These are phyloP conservation scores for Cercospora canescens DNA, from an alignment of 2,329 filamentous ascomycete species.

Conservation along the genomic window DNA sequence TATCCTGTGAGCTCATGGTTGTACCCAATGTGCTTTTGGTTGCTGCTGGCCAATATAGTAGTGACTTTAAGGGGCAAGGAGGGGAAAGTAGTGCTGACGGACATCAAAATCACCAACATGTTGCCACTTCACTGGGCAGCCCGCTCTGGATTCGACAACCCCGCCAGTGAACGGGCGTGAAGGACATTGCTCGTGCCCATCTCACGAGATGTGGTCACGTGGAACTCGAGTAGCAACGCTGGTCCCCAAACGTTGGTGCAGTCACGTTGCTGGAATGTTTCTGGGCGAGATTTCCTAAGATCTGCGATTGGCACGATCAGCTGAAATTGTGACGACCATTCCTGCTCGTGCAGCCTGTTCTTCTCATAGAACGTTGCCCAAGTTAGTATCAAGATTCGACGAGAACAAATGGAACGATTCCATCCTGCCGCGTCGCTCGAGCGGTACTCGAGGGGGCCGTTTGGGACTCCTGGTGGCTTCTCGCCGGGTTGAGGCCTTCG, in stretches of 20 bases:
- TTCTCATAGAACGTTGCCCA: not conserved
- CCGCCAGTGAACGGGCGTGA: not conserved
- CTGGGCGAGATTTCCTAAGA: not conserved
- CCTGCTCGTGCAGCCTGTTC: not conserved
- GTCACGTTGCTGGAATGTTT: not conserved
- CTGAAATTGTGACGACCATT: not conserved
- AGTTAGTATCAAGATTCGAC: too few species aligned
- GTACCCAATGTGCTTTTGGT: not conserved
- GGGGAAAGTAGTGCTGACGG: not conserved
- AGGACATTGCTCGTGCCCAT: not conserved
- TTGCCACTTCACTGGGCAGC: not conserved
- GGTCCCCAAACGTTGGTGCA: not conserved
- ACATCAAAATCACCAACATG: not conserved
- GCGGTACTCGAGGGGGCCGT: not conserved
- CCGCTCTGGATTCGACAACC: not conserved
- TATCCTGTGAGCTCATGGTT: not conserved
- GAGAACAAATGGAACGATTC: too few species aligned
- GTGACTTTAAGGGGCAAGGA: not conserved
- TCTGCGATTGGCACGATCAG: not conserved
- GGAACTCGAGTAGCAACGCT: not conserved
- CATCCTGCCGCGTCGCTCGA: not conserved
- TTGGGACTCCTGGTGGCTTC: not conserved
- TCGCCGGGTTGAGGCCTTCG: not conserved
- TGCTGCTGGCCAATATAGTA: not conserved
- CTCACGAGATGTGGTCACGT: not conserved